Percentiles rank a stretch among this genome's conserved stretches.
phyloP scores from a whole-genome alignment of 495 filamentous ascomycete species.

The Aspergillus haitiensis region DNA sequence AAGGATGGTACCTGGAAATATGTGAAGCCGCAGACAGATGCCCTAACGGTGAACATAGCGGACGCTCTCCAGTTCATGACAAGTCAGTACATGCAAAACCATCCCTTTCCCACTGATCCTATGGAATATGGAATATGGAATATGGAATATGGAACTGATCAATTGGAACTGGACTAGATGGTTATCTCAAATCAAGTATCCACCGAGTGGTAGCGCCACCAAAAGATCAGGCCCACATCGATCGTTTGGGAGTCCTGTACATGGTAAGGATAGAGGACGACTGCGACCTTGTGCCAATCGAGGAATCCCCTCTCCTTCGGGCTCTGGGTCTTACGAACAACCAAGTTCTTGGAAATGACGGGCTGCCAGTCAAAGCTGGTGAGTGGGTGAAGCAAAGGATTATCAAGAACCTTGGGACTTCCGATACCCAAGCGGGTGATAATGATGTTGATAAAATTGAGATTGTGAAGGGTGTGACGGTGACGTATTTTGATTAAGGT shows the following conservation, averaged over 20 bases:
- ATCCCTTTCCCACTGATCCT: background rate
- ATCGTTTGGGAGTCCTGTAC: constrained; percentile 51
- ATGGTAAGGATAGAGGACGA: constrained; percentile 45
- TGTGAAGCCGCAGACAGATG: constrained; percentile 32
- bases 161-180: constrained; percentile 18
- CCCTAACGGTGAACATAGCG: constrained; percentile 50
- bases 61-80: constrained; percentile 48
- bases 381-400: constrained; percentile 17
- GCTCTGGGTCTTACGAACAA: constrained; percentile 1
- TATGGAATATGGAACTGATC: background rate
- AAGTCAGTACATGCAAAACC: constrained; percentile 8
- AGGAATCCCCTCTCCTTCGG: constrained; percentile 9
- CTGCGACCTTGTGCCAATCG: constrained; percentile 8
- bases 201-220: constrained; percentile 53
- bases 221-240: constrained; percentile 46
- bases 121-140: background rate
- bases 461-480: constrained; percentile 10
- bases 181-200: constrained; percentile 47
- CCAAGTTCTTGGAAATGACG: constrained; percentile 11
- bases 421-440: background rate
- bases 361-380: constrained; percentile 11
- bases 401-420: constrained; percentile 13
- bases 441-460: constrained; percentile 11
- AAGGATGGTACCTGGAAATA: constrained; percentile 32
- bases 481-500: constrained; percentile 3